Evolutionary conservation across 331 rosid genomes (phyloP).

Genomic region (Saraca asoca): DNA sequence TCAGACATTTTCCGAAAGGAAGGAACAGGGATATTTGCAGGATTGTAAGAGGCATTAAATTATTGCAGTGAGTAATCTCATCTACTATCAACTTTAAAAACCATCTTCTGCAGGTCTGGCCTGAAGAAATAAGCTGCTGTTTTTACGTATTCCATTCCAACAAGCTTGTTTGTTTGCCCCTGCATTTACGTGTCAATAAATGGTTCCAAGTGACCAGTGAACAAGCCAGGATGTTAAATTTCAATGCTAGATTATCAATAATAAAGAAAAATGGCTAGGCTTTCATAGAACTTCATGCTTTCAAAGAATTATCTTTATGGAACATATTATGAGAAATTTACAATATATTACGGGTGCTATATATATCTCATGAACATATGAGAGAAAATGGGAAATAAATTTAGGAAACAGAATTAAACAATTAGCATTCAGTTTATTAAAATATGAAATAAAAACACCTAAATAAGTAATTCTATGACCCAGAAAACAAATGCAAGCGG

Average conservation of each 20-base stretch:
- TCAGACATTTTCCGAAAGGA: slow-evolving; percentile 44
- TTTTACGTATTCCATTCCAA: slow-evolving; percentile 55
- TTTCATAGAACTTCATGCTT: slow-evolving; percentile 64
- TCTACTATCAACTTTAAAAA: slow-evolving; percentile 66
- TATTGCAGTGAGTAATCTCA: slow-evolving; percentile 51
- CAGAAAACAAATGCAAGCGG: too few species aligned
- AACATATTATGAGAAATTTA: too few species aligned
- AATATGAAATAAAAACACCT: too few species aligned
- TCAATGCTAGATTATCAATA: neutral
- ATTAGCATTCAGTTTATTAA: neutral
- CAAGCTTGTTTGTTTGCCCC: slow-evolving; percentile 72
- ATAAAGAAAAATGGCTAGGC: slow-evolving; percentile 29
- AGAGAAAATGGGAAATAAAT: neutral
- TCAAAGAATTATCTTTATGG: slow-evolving; percentile 54
- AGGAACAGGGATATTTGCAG: slow-evolving; percentile 55
- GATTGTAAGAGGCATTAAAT: slow-evolving; percentile 62
- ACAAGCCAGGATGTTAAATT: slow-evolving; percentile 2
- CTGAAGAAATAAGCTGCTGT: slow-evolving; percentile 68
- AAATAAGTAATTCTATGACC: too few species aligned
- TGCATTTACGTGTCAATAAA: neutral
- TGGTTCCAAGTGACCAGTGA: slow-evolving; percentile 1
- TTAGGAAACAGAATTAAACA: neutral
- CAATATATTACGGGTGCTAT: too few species aligned
- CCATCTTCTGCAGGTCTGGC: slow-evolving; percentile 62
- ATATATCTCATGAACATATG: neutral